Percentiles rank a stretch among this genome's conserved stretches.
Conservation (phyloP, 495 filamentous ascomycete species). For the Halenospora varia region DNA sequence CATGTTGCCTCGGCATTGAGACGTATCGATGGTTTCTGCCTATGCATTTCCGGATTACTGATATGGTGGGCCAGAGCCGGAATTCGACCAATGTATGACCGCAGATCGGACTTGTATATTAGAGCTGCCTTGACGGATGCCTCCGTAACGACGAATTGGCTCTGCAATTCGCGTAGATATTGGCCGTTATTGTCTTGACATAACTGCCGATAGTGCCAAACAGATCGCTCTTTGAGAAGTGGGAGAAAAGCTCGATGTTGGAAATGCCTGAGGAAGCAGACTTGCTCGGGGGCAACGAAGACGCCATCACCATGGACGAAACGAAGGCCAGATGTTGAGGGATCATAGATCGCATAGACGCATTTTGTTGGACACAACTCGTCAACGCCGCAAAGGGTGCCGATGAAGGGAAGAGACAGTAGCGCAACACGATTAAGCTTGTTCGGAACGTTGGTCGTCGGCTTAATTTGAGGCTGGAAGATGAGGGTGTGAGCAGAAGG, state of each 20-base stretch:
- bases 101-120: background rate
- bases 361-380: background rate
- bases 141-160: background rate
- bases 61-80: background rate
- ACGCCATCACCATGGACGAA: background rate
- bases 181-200: background rate
- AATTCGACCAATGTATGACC: background rate
- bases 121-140: background rate
- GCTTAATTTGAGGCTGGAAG: no score
- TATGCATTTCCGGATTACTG: background rate
- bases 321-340: background rate
- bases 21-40: background rate
- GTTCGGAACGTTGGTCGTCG: no score
- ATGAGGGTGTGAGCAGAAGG: no score
- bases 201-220: background rate
- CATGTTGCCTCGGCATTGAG: background rate
- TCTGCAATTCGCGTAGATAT: background rate
- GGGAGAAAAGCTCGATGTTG: background rate
- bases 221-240: background rate
- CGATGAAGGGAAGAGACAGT: constrained; percentile 4
- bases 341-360: constrained; percentile 6
- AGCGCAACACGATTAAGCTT: no score
- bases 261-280: background rate
- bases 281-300: background rate
- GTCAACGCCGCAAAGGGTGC: background rate